These are phyloP conservation scores for Setaria viridis DNA, from an alignment of 202 grass and related monocot species.

Conservation along the genomic window DNA sequence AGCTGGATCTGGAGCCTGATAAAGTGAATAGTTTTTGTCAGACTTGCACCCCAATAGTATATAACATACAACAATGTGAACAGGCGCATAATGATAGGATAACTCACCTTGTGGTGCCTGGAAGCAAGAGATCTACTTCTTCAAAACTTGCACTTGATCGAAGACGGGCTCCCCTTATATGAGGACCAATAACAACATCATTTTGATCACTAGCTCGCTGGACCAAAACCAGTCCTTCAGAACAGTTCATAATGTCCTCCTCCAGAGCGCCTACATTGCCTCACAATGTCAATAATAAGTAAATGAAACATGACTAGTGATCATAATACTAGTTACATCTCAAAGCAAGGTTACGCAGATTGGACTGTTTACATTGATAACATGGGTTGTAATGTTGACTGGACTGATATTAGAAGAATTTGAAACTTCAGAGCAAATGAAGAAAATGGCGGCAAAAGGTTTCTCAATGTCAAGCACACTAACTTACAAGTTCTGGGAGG, in stretches of 20 bases:
- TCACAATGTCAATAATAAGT: background rate
- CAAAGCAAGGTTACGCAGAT: background rate
- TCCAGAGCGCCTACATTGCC: conserved; percentile 68
- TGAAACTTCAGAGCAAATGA: background rate
- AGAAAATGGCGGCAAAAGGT: background rate
- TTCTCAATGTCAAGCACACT: background rate
- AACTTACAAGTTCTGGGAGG: background rate
- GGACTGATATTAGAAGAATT: background rate
- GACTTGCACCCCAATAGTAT: background rate
- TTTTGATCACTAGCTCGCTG: conserved; percentile 68
- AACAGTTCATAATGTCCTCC: conserved; percentile 69
- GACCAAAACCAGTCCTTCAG: conserved; percentile 82
- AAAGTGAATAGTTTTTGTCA: background rate
- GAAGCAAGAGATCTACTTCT: conserved; percentile 98
- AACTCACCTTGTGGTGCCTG: conserved; percentile 80
- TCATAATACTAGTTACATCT: background rate
- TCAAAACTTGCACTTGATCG: conserved; percentile 84
- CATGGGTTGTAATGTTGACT: background rate
- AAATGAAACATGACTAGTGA: background rate
- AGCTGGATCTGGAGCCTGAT: conserved; percentile 94
- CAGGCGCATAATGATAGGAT: background rate
- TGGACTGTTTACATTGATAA: background rate
- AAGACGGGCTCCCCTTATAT: conserved; percentile 86
- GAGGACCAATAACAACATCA: conserved; percentile 82
- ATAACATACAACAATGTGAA: background rate